Evolutionary conservation across 352 stramenopile genomes (phyloP), one percentile per base, ranked within the genome.

Genomic region (Pythium aphanidermatum): DNA sequence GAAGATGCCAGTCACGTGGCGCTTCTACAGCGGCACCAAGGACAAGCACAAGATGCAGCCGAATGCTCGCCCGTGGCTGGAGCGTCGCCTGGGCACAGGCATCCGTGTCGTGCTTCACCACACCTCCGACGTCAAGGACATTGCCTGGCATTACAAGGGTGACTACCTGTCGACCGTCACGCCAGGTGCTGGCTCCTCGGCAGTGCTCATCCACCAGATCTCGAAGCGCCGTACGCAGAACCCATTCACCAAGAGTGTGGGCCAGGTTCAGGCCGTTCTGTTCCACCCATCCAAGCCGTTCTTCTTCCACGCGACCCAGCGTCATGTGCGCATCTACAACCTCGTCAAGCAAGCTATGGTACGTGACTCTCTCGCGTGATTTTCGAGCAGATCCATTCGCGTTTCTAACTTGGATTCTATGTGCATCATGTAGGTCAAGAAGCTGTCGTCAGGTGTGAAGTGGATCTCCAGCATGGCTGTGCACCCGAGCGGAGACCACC

Each of bases 281-380:
- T 99, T 99, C 77, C 97, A 99, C 68, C 96, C 95, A 30, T 95
- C 84, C 46, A 99, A 99, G 75, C 97, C 97, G 5, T 99, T 99
- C 65, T 92, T 99, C 54, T 99, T 99, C 75, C 95, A 99, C 24
- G 97, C 96, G 5, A 99, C 92, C n/a, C 96, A 98, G 65, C 89
- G 96, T 49, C 83, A 98, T 60, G 95, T 99, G 39, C 89, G 96
- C 45, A 76, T 99, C 17, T 99, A 99, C 81, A 97, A 99, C 72
- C 75, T 99, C 10, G 84, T 98, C 36, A 98, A 99, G 65, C 96
- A 99, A 65, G 74, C 74, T n/a, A 88, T 94, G 55, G 77, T 66
- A 52, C 37, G 58, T 55, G 13, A 4, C 14, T 25, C 29, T 13
- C 6, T 50, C 14, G 39, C 3, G 26, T 35, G 6, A 1, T 16